Base-by-base conservation (phyloP, 352 stramenopile genomes). In the Phytophthora chlamydospora region DNA sequence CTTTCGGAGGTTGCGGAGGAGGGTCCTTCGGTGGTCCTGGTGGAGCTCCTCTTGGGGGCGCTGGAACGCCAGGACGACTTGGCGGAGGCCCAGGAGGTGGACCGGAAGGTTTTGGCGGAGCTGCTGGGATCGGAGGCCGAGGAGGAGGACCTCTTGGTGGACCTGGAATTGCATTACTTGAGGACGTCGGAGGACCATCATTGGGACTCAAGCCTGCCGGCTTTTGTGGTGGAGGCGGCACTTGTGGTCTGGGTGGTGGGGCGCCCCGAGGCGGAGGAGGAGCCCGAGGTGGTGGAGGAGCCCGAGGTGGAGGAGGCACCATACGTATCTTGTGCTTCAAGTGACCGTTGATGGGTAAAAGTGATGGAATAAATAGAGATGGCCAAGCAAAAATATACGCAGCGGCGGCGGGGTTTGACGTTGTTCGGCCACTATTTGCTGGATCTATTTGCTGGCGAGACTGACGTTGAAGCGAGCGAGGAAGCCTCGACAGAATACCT, bases 381-480 rank as follows among this genome's bases (percentile, higher is more conserved):
- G 39, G 11, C 11, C 3, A 24, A 39, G 35, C 36, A 56, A 68
- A 68, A 68, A 68, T 68, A 68, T 44, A 58, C 13, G 4, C 38
- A 35, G n/a, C 12, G 10, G 27, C 5, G 14, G 33, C n/a, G n/a
- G n/a, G 41, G 13, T 14, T 33, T 32, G 17, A 42, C 2, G 2
- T 3, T 42, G 36, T 41, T 24, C 1, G 21, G 3, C 24, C 24
- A 29, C 24, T 29, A 1, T 29, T 3, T 29, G 24, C 24, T 29
- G 3, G 80, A 91, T 19, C 62, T 91, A 11, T 89, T 91, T 44
- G 61, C 62, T 1, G 54, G 35, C 10, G 78, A 88, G 6, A 63
- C 51, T 6, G 75, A 82, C 16, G 27, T 16, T 16, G 47, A 57
- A 1, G n/a, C 16, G 4, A 24, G 38, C 17, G 48, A 50, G n/a